Conservation (phyloP, 164 flowering plant species). For the Brasenia schreberi region DNA sequence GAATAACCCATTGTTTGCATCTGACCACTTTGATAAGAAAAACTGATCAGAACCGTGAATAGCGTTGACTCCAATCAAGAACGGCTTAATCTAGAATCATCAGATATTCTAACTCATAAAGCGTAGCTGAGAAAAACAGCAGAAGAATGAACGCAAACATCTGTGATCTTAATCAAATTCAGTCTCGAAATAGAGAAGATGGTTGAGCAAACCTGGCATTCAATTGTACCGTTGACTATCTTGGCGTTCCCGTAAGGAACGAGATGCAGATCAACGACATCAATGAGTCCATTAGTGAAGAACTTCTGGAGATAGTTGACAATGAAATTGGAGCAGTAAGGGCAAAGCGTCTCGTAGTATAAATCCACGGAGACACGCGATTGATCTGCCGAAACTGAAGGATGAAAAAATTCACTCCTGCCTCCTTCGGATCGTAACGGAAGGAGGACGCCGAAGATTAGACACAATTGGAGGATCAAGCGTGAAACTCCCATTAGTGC, state of each 20-base stretch:
- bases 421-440: conserved; percentile 3
- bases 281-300: conserved; percentile 39
- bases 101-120: too few species aligned
- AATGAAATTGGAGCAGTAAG: conserved; percentile 60
- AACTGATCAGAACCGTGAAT: too few species aligned
- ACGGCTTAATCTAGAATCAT: too few species aligned
- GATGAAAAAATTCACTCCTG: not conserved
- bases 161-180: too few species aligned
- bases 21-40: too few species aligned
- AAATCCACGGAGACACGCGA: conserved; percentile 14
- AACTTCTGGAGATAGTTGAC: conserved; percentile 37
- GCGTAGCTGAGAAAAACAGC: too few species aligned
- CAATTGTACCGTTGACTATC: too few species aligned
- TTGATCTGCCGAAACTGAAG: not conserved
- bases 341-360: conserved; percentile 57
- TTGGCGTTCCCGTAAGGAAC: conserved; percentile 49
- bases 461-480: not conserved
- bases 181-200: too few species aligned
- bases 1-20: too few species aligned
- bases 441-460: not conserved
- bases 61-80: too few species aligned
- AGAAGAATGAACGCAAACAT: too few species aligned
- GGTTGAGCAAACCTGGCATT: too few species aligned
- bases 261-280: conserved; percentile 50
- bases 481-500: not conserved